Evolutionary conservation across 1,139 yeast genomes (phyloP).

Genomic region (Suhomyces coccinellae): DNA sequence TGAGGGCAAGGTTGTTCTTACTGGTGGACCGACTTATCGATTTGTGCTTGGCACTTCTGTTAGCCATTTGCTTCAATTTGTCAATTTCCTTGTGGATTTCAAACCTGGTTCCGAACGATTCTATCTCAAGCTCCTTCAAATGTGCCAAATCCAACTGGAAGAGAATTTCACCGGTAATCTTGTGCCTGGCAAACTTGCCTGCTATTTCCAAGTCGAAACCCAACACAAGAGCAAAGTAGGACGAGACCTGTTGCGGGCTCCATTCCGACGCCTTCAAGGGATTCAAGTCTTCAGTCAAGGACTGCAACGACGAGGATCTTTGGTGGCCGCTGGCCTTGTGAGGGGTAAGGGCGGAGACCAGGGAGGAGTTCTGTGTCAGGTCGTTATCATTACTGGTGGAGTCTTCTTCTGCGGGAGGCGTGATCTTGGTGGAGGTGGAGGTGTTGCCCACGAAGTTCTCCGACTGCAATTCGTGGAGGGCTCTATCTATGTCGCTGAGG

Average conservation of each 20-base stretch:
- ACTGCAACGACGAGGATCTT: slow-evolving; percentile 14
- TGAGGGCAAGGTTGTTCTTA: slow-evolving; percentile 5
- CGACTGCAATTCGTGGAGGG: slow-evolving; percentile 67
- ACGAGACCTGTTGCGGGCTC: slow-evolving; percentile 84
- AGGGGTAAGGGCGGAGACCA: background rate
- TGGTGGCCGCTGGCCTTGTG: slow-evolving; percentile 4
- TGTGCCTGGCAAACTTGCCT: slow-evolving; percentile 79
- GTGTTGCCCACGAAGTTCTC: slow-evolving; percentile 19
- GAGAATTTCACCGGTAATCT: slow-evolving; percentile 82
- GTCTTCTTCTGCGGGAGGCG: slow-evolving; percentile 5
- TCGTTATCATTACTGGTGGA: slow-evolving; percentile 2
- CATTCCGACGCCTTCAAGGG: slow-evolving; percentile 61
- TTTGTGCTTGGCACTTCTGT: slow-evolving; percentile 18
- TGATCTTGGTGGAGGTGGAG: slow-evolving; percentile 10
- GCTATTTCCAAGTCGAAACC: slow-evolving; percentile 77
- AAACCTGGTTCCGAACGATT: slow-evolving; percentile 92
- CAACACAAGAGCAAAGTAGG: slow-evolving; percentile 62
- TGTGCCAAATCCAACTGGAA: slow-evolving; percentile 83
- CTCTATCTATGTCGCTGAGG: slow-evolving; percentile 80
- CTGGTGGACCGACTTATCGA: slow-evolving; percentile 15
- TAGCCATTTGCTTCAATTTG: slow-evolving; percentile 46
- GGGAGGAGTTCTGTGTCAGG: background rate
- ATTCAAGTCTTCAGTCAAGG: slow-evolving; percentile 40
- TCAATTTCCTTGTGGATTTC: slow-evolving; percentile 90
- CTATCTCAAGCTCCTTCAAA: slow-evolving; percentile 86